Evolutionary conservation across 2,329 filamentous ascomycete species (phyloP).

Genomic region (Monosporascus ibericus): DNA sequence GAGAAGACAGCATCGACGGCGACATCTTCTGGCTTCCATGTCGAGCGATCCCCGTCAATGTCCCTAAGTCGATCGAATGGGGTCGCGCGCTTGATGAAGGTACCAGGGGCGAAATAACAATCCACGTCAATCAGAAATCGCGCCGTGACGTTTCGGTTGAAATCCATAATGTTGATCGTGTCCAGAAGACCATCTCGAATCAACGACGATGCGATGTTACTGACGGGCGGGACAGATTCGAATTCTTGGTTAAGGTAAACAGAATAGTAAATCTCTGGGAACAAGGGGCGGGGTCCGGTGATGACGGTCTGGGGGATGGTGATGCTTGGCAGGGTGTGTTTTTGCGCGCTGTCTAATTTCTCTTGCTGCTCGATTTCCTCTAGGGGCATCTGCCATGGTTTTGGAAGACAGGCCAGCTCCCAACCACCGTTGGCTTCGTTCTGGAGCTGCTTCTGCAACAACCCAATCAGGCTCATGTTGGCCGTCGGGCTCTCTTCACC

Average conservation of each 20-base stretch:
- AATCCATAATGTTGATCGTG: conserved; percentile 90
- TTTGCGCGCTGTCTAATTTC: conserved; percentile 55
- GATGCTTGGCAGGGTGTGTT: conserved; percentile 73
- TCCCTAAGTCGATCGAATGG: conserved; percentile 83
- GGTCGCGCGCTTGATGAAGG: conserved; percentile 89
- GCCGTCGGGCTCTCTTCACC: conserved; percentile 58
- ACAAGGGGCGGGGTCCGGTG: conserved; percentile 68
- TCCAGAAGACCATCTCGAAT: conserved; percentile 83
- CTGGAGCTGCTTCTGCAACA: conserved; percentile 83
- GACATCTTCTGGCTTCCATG: conserved; percentile 97
- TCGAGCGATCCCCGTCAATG: conserved; percentile 57
- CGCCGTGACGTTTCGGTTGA: conserved; percentile 81
- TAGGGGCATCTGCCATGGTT: conserved; percentile 59
- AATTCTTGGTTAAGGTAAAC: conserved; percentile 84
- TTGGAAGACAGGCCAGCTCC: conserved; percentile 64
- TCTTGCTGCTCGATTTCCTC: conserved; percentile 55
- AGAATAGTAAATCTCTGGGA: conserved; percentile 91
- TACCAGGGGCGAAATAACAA: conserved; percentile 84
- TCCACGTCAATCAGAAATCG: conserved; percentile 91
- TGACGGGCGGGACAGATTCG: conserved; percentile 76
- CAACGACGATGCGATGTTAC: conserved; percentile 72
- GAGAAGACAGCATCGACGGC: conserved; percentile 97
- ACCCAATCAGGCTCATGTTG: conserved; percentile 63
- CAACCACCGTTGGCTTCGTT: conserved; percentile 68
- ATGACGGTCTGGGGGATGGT: conserved; percentile 69